Evolutionary conservation across 2,329 filamentous ascomycete species (phyloP), one percentile per base, ranked within the genome.

Genomic region (Hypoxylon sp.): DNA sequence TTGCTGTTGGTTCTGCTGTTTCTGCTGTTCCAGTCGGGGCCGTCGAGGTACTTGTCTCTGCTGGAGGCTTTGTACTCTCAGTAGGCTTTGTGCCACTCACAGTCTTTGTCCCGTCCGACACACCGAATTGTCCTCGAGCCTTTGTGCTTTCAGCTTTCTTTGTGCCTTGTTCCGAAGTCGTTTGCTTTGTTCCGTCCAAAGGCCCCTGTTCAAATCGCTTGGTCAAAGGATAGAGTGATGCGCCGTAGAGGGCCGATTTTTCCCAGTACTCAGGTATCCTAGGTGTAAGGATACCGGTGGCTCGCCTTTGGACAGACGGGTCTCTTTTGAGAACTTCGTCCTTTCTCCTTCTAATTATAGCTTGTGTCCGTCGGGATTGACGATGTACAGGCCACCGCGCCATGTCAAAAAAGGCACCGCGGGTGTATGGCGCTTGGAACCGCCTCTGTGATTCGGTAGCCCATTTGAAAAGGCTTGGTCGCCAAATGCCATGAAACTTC

Each of bases 371-470:
- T 16, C 63, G 40, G 5, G 52, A 64, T 57, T 78, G 74, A 42
- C 75, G 61, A 17, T 72, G 60, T 13, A 74, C 31, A 25, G 78
- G 78, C 78, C 79, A 82, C 27, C 77, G 72, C 60, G 75, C 69
- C 32, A 81, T 63, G 55, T 67, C 64, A 66, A 78, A 81, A 62
- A 71, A 81, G 4, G 61, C 55, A 34, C 57, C 62, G 41, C 67
- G 63, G 11, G 61, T 65, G 42, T 63, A 66, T 15, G 56, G 60
- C 5, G 67, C 64, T 38, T 69, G 66, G 47, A 58, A 66, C 37
- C 59, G 55, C 44, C 67, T 61, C 47, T 69, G 62, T 29, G 52
- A 54, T 53, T 58, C 41, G 41, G 62, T 67, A 42, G 66, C 66
- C 67, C 67, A 69, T 44, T 59, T 63, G 59, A 67, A 69, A 27